Evolutionary conservation across 176 grass and related monocot species (phyloP), one percentile per base, ranked within the genome.

Genomic region (Hyparrhenia diplandra): DNA sequence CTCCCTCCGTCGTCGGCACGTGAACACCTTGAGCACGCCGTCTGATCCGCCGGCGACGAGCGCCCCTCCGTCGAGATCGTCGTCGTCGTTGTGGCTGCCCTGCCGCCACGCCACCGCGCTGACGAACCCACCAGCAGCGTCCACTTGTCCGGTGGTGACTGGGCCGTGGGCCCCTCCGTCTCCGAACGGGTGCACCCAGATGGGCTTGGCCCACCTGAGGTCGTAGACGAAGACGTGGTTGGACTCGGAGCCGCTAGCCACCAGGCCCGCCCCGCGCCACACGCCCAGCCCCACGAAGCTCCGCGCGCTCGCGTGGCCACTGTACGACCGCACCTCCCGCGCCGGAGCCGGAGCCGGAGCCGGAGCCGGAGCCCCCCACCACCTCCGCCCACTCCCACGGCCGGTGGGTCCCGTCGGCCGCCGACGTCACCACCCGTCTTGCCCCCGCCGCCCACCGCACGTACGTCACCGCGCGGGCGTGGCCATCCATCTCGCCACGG

Each of bases 221-320:
- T 98, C 95, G 86, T 98, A 93, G 32, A 98, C 95, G 84, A 95
- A 98, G 71, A 98, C 90, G 82, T 94, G 86, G 52, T 88, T 89
- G 80, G 81, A 93, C 88, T 98, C 92, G 14, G 95, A 98, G 0
- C 95, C 95, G 27, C 92, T 93, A 30, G 88, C 95, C 13, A 95
- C 63, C 11, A 98, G 90, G 8, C 90, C 92, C 0, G 64, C 82
- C 0, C 47, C 66, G 8, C 88, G 85, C 95, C 95, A 98, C 72
- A 98, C 76, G 16, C 88, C 90, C 95, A 98, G 91, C 27, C 95
- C 95, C 45, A 98, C 86, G 82, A 98, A 98, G 87, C 86, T 95
- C 77, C 92, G 68, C 23, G 63, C 75, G 88, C 86, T 98, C 0
- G 71, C 88, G 92, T 98, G 95, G 46, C 95, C 95, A 17, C 77